These are phyloP conservation scores for Macrolepiota fuliginosa DNA, from an alignment of 768 basidiomycete species.

Conservation along the genomic window DNA sequence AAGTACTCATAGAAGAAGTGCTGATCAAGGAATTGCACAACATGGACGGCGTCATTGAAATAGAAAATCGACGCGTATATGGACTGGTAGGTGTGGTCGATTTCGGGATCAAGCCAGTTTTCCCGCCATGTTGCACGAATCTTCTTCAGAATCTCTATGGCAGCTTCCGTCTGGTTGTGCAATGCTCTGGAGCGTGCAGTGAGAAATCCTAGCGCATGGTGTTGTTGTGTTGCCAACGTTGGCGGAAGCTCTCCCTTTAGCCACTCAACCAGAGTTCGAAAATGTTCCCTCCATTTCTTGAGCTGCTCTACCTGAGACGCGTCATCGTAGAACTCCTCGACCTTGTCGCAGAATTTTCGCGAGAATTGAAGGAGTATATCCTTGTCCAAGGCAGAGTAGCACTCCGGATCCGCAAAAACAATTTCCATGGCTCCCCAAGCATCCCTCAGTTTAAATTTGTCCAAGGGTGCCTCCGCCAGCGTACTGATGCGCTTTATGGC, in stretches of 20 bases:
- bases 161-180: neutral
- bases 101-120: neutral
- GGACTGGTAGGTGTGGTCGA: neutral
- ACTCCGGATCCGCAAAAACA: constrained; percentile 14
- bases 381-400: neutral
- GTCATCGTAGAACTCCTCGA: constrained; percentile 13
- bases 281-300: constrained; percentile 19
- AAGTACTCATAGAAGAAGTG: constrained; percentile 10
- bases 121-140: neutral
- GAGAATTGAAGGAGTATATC: constrained; percentile 18
- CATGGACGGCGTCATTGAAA: constrained; percentile 9
- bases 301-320: neutral
- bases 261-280: constrained; percentile 30
- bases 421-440: constrained; percentile 38
- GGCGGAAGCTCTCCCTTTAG: constrained; percentile 7
- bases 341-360: constrained; percentile 24
- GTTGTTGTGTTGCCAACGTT: neutral
- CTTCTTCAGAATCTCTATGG: neutral
- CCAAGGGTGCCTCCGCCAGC: neutral
- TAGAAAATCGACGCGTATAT: constrained; percentile 8
- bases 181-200: neutral
- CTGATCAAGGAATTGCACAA: neutral
- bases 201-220: neutral
- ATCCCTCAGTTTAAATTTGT: constrained; percentile 31
- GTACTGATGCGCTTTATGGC: neutral